Base-by-base conservation (phyloP, 192 early-diverging fungal species). In the Backusella mclennaniae region DNA sequence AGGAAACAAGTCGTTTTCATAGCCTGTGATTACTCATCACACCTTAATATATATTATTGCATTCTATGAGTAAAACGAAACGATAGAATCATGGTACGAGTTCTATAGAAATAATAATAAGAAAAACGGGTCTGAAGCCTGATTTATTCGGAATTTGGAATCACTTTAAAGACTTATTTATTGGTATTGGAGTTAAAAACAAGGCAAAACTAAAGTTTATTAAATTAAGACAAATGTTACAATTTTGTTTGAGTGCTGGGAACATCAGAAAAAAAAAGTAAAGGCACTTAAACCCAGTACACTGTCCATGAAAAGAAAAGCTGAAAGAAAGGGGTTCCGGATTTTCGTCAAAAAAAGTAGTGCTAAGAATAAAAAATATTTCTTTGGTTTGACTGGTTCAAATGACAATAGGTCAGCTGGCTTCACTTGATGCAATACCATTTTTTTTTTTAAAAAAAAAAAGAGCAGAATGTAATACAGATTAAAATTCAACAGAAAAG, bases 131-230 rank as follows among this genome's bases (percentile, higher is more conserved):
- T 21, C 52, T 53, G 23, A 29, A 63, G 56, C 11, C 4, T 63
- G 56, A 63, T 63, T 63, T 63, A 63, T 63, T 63, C 56, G 56
- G 56, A 4, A 29, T 29, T 63, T 63, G 12, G 56, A 63, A 63
- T 63, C 21, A 29, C 56, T 63, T 21, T 23, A 26, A 21, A 56
- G 53, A 56, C 9, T 8, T 23, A 9, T 56, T 26, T 21, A 56
- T 56, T 56, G 53, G 53, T 23, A 21, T 59, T 12, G 56, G n/a
- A 56, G n/a, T 56, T 56, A n/a, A 56, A 56, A 56, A 56, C 8
- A 29, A 63, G 7, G 56, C 56, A 29, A 63, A 26, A 63, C 56
- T 63, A 63, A 63, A 63, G 21, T 63, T 63, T 26, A 63, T 63
- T 63, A 63, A 63, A 63, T 63, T 29, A 63, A 63, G 9, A 63